Evolutionary conservation across 139 green algal species (phyloP).

Genomic region (Haematococcus sp.): DNA sequence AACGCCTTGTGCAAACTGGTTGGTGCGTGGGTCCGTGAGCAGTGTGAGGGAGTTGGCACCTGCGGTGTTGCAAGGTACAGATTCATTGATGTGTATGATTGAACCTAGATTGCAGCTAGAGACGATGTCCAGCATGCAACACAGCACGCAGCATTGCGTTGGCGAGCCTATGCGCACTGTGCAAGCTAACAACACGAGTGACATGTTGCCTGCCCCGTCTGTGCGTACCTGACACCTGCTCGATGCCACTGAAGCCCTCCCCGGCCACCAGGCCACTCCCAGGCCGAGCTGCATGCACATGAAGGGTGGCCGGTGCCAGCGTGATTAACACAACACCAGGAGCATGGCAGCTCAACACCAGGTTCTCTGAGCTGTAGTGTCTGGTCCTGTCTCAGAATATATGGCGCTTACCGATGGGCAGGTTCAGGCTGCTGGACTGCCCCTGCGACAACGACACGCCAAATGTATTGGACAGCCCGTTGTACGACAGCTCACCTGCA

Average conservation of each 20-base stretch:
- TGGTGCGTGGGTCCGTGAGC: constrained; percentile 30
- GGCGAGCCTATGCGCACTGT: too few relatives aligned
- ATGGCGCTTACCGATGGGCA: neutral
- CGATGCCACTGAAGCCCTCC: constrained; percentile 17
- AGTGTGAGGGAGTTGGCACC: constrained; percentile 27
- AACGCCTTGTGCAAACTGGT: constrained; percentile 35
- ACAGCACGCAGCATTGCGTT: too few relatives aligned
- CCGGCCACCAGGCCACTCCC: neutral
- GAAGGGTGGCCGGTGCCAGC: neutral
- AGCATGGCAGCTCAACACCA: too few relatives aligned
- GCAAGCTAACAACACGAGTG: too few relatives aligned
- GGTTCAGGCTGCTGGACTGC: constrained; percentile 8
- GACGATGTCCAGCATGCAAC: too few relatives aligned
- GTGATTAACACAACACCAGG: neutral
- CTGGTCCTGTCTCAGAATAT: too few relatives aligned
- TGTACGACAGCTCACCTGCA: constrained; percentile 19
- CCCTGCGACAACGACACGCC: constrained; percentile 18
- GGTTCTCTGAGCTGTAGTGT: too few relatives aligned
- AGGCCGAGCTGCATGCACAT: neutral
- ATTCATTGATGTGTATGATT: too few relatives aligned
- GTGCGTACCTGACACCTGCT: constrained; percentile 16
- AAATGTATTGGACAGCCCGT: constrained; percentile 18
- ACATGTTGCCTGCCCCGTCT: too few relatives aligned
- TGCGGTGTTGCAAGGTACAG: too few relatives aligned
- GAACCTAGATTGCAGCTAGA: too few relatives aligned